Conservation (phyloP, 257 asterid species). For the Solanum lycopersicoides region DNA sequence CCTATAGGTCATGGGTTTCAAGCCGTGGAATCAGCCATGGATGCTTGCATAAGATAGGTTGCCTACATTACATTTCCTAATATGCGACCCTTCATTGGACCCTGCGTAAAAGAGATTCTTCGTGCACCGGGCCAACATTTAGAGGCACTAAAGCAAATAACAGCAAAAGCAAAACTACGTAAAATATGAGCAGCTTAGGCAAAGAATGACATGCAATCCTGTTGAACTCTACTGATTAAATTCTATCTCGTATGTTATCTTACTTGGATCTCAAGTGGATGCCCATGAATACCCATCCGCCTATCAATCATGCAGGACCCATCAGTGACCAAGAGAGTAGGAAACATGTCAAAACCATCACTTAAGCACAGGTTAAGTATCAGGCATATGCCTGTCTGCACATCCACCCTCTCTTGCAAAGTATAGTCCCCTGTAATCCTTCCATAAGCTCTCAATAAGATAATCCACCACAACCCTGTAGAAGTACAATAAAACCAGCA, state of each 20-base stretch:
- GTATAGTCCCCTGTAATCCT: slow-evolving; percentile 65
- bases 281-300: slow-evolving; percentile 73
- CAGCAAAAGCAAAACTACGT: background rate
- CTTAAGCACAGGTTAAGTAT: slow-evolving; percentile 50
- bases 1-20: background rate
- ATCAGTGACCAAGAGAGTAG: slow-evolving; percentile 72
- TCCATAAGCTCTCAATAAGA: slow-evolving; percentile 68
- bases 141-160: background rate
- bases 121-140: background rate
- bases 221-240: background rate
- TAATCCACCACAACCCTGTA: slow-evolving; percentile 83
- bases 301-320: slow-evolving; percentile 86
- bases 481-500: background rate
- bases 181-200: background rate
- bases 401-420: slow-evolving; percentile 71
- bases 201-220: background rate
- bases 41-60: background rate
- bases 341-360: slow-evolving; percentile 75
- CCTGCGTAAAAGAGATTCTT: background rate
- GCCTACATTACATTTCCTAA: background rate
- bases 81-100: background rate
- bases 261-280: slow-evolving; percentile 69
- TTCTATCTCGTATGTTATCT: background rate
- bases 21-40: background rate
- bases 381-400: slow-evolving; percentile 64